Percentiles rank a stretch among this genome's conserved stretches.
Evolutionary conservation across 2,329 filamentous ascomycete species (phyloP).

Genomic region (Penicillium sp.): DNA sequence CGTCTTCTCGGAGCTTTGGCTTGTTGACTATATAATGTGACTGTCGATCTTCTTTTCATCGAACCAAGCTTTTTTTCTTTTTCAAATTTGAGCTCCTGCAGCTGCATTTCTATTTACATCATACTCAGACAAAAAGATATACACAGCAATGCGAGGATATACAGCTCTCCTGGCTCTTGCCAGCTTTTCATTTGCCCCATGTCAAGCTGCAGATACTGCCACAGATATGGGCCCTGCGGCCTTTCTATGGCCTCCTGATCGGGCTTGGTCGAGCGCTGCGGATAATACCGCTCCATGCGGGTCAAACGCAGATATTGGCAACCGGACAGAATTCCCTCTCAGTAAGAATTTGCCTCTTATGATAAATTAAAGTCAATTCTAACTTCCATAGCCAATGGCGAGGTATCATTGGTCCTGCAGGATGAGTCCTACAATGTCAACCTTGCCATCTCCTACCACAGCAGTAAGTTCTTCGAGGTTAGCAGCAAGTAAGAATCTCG

Average conservation of each 20-base stretch:
- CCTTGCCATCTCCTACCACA: conserved; percentile 55
- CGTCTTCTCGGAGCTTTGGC: not conserved
- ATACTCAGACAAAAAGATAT: not conserved
- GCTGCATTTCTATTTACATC: not conserved
- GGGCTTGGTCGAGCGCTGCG: conserved; percentile 54
- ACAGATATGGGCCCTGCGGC: conserved; percentile 57
- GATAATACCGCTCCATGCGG: conserved; percentile 63
- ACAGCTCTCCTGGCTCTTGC: conserved; percentile 9
- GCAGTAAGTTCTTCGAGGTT: conserved; percentile 41
- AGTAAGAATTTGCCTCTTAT: conserved; percentile 36
- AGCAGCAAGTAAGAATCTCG: not conserved
- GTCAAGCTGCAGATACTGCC: not conserved
- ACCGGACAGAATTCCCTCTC: conserved; percentile 59
- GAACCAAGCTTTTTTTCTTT: not conserved
- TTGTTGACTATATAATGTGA: not conserved
- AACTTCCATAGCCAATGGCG: conserved; percentile 49
- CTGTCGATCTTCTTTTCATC: not conserved
- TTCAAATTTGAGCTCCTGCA: not conserved
- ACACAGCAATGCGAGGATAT: conserved; percentile 2
- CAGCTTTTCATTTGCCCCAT: not conserved
- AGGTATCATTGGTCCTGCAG: conserved; percentile 57
- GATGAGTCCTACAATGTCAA: conserved; percentile 58
- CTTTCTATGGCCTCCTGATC: conserved; percentile 62
- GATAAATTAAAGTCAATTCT: not conserved
- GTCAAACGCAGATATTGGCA: conserved; percentile 48